Conservation (phyloP, 2,329 filamentous ascomycete genomes). For the Xylaria sp. region DNA sequence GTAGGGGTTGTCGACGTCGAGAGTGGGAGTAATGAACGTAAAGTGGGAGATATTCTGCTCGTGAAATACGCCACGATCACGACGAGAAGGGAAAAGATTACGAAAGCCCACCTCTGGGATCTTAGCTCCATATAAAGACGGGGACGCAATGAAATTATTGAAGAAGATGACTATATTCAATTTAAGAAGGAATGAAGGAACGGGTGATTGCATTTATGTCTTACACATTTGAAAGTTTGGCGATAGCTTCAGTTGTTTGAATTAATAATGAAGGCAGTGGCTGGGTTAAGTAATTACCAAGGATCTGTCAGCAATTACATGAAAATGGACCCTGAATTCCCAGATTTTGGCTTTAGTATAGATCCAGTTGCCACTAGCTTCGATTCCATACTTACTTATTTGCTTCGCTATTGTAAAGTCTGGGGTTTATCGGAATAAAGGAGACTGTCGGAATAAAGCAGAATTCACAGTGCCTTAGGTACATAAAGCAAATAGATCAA, state of each 20-base stretch:
- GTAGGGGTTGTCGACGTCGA: constrained; percentile 32
- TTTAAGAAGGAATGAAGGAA: constrained; percentile 2
- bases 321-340: neutral
- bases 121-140: constrained; percentile 27
- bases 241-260: constrained; percentile 24
- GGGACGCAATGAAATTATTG: neutral
- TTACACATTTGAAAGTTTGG: neutral
- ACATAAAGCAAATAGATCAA: too few species aligned
- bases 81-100: constrained; percentile 40
- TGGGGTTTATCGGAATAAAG: neutral
- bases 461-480: neutral
- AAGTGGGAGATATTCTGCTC: constrained; percentile 31
- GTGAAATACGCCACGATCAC: constrained; percentile 45
- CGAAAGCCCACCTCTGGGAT: constrained; percentile 28
- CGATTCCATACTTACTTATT: neutral
- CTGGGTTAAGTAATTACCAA: constrained; percentile 43
- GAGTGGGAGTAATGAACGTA: constrained; percentile 35
- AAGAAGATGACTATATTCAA: constrained; percentile 27
- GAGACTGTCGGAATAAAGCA: neutral
- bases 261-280: constrained; percentile 16
- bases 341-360: neutral
- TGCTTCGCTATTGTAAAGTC: neutral
- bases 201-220: neutral
- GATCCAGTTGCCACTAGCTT: neutral
- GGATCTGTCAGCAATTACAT: constrained; percentile 45